Conservation (phyloP, 2,329 filamentous ascomycete species). For the Cladophialophora chaetospira region DNA sequence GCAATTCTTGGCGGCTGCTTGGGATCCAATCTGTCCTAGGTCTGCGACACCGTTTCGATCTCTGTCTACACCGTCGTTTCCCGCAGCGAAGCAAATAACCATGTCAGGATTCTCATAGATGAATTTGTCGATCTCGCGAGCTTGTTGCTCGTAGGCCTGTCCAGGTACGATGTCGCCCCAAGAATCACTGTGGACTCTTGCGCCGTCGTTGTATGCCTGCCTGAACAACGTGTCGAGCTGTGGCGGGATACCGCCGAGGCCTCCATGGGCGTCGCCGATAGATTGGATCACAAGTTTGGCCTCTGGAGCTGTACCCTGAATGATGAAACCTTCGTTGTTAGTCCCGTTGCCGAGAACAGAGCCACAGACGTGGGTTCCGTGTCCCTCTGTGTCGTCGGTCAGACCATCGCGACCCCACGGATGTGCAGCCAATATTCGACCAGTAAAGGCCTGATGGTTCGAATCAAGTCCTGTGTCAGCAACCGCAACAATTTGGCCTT, state of each 20-base stretch:
- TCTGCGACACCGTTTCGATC: conserved; percentile 27
- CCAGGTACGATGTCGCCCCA: conserved; percentile 23
- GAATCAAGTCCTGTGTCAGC: conserved; percentile 34
- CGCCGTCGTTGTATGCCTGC: conserved; percentile 27
- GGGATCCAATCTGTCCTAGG: conserved; percentile 26
- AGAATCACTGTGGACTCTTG: conserved; percentile 33
- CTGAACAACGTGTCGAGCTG: conserved; percentile 29
- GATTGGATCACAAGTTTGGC: conserved; percentile 33
- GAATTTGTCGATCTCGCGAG: conserved; percentile 31
- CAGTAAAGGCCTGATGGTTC: conserved; percentile 30
- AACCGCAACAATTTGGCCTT: conserved; percentile 31
- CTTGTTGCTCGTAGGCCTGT: conserved; percentile 23
- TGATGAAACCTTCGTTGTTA: conserved; percentile 9
- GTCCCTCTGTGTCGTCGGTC: conserved; percentile 28
- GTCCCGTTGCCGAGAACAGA: conserved; percentile 31
- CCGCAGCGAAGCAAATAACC: conserved; percentile 33
- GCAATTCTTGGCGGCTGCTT: conserved; percentile 34
- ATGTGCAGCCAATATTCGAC: conserved; percentile 6
- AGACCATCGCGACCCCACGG: neutral
- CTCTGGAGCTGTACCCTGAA: conserved; percentile 30
- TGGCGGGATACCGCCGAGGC: conserved; percentile 30
- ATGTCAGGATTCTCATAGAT: conserved; percentile 32
- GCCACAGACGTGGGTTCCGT: conserved; percentile 34
- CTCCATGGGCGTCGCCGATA: conserved; percentile 19
- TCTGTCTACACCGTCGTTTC: conserved; percentile 29